A percentile compares a stretch with the other conserved stretches of the same genome.
phyloP scores from a whole-genome alignment of 2,329 filamentous ascomycete species.

The Chrysoporthe austroafricana region DNA sequence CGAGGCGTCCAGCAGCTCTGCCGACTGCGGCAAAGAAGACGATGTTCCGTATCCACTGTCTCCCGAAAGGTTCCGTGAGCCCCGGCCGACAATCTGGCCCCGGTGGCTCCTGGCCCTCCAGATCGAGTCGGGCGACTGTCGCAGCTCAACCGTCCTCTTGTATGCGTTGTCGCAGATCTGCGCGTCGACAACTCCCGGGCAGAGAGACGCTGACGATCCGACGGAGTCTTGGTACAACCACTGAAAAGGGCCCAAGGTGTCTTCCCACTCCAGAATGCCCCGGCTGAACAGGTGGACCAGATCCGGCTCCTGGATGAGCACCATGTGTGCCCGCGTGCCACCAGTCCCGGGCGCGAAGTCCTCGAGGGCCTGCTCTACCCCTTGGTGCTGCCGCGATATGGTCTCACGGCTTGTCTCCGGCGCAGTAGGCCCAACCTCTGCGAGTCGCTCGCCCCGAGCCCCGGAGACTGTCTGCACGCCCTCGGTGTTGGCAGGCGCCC shows the following conservation, averaged over 20 bases:
- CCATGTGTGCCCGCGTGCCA: background rate
- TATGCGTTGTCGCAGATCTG: background rate
- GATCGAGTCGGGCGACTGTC: background rate
- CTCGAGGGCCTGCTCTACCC: background rate
- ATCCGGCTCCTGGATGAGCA: conserved; percentile 19
- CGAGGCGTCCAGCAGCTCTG: background rate
- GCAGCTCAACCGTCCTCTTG: background rate
- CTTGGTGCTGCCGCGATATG: background rate
- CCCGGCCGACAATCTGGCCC: background rate
- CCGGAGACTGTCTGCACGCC: background rate
- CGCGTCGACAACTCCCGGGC: background rate
- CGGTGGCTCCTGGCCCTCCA: conserved; percentile 8
- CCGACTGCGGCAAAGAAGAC: background rate
- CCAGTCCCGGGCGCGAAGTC: background rate
- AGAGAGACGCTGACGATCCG: background rate
- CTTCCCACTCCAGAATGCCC: background rate
- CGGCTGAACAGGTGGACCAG: background rate
- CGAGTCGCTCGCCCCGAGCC: background rate
- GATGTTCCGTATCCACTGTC: conserved; percentile 25
- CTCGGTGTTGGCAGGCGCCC: background rate
- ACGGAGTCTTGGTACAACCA: background rate
- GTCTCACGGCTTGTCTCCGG: background rate
- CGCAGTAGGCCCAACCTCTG: background rate
- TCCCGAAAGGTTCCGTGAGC: background rate
- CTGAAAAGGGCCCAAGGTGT: background rate